A percentile compares a stretch with the other conserved stretches of the same genome.
Conservation (phyloP, 2,329 filamentous ascomycete genomes). For the Phialophora macrospora region DNA sequence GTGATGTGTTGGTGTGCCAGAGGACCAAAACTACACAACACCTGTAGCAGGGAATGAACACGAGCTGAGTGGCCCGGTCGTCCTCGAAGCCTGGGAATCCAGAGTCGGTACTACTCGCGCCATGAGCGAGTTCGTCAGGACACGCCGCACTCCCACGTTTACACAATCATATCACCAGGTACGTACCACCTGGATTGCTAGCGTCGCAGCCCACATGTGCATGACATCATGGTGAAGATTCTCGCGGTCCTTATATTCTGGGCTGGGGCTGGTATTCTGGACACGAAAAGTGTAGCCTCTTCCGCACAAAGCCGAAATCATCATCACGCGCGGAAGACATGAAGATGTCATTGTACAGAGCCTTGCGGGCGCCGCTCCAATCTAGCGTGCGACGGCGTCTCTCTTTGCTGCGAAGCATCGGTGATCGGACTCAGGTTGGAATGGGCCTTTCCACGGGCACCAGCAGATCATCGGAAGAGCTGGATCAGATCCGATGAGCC, state of each 20-base stretch:
- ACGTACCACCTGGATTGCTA: not conserved
- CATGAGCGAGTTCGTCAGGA: not conserved
- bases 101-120: not conserved
- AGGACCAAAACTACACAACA: not conserved
- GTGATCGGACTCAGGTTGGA: not conserved
- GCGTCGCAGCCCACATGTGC: not conserved
- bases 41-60: not conserved
- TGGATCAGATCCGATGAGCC: not conserved
- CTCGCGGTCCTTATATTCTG: not conserved
- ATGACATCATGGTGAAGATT: conserved; percentile 9
- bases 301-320: conserved; percentile 4
- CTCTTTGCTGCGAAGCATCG: not conserved
- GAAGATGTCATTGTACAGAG: conserved; percentile 8
- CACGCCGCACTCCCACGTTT: not conserved
- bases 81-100: not conserved
- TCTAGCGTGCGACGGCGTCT: not conserved
- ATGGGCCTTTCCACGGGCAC: not conserved
- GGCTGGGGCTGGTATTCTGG: not conserved
- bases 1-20: not conserved
- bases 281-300: not conserved
- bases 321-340: not conserved
- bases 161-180: not conserved
- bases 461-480: conserved; percentile 1
- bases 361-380: not conserved
- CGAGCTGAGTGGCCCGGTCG: not conserved